Base-by-base conservation (phyloP, 345 rosid species). In the Lepidium didymum region DNA sequence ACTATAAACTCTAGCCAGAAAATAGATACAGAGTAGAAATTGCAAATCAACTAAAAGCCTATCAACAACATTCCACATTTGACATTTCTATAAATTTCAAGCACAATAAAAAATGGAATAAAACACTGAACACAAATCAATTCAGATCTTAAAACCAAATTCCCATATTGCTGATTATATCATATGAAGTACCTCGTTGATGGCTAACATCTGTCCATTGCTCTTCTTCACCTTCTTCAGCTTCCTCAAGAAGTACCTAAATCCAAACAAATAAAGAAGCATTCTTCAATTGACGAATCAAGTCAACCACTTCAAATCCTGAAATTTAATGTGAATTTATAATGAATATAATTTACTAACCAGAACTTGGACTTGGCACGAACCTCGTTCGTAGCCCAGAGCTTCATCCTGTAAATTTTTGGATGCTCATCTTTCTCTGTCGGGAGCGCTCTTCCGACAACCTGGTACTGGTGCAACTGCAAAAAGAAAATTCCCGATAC, bases 381-480 rank as follows among this genome's bases (percentile, higher is more conserved):
- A 53, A 85, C 86, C 75, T 80, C 83, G 44, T 84, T 82, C 10
- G 83, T 82, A 0, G 84, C 84, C 84, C 86, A 84, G 2, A 81
- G 78, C 71, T 82, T 85, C 89, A 82, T 79, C 49, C 85, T 51
- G 59, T 81, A 85, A 43, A 81, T 82, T 78, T 82, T 81, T 1
- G 86, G 89, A 1, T 80, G 86, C 68, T 62, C 77, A 51, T 82
- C 84, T 3, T 56, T 33, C 64, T 78, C 84, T 0, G 84, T 76
- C 10, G 88, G 88, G 15, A 80, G 71, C 14, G 80, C 86, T 70
- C 86, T 76, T 8, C 84, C 88, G 6, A 82, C 88, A 36, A 84
- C 86, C 66, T 84, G 88, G 73, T 84, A 82, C 64, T 84, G 84
- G 55, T 82, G 88, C 67, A 80, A 81, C 84, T 84, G 83, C 77